These are phyloP conservation scores for Candida dajiaensis DNA, from an alignment of 805 yeast species.

Conservation along the genomic window DNA sequence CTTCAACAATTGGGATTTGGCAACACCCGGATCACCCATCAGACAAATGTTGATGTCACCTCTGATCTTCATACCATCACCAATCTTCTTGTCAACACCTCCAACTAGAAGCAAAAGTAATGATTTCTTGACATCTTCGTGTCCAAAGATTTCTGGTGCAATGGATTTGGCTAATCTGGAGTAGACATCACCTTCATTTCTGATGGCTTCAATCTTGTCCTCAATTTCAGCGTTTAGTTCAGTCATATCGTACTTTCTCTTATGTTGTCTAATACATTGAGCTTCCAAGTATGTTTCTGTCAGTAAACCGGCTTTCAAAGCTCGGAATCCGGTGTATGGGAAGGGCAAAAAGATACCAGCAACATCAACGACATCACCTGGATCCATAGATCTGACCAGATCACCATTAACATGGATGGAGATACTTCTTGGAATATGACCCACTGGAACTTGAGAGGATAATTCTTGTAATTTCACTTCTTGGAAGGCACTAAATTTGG, in stretches of 20 bases:
- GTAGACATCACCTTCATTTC: conserved; percentile 64
- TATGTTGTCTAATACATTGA: conserved; percentile 80
- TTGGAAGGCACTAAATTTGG: conserved; percentile 92
- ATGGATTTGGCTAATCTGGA: conserved; percentile 77
- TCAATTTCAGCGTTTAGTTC: conserved; percentile 53
- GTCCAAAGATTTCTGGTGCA: conserved; percentile 97
- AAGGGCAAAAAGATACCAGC: conserved; percentile 90
- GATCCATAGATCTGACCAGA: conserved; percentile 77
- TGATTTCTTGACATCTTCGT: conserved; percentile 89
- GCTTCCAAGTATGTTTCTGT: conserved; percentile 94
- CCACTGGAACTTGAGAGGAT: conserved; percentile 95
- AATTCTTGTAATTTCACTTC: conserved; percentile 93
- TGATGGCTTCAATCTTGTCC: conserved; percentile 48
- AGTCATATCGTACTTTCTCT: conserved; percentile 71
- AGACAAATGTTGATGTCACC: conserved; percentile 94
- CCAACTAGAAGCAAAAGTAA: conserved; percentile 80
- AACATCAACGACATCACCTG: conserved; percentile 93
- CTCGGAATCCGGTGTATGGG: conserved; percentile 94
- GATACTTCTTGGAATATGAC: conserved; percentile 90
- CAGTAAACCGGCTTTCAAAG: conserved; percentile 83
- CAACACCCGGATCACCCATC: conserved; percentile 99
- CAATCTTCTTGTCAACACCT: conserved; percentile 90
- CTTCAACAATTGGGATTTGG: conserved; percentile 92
- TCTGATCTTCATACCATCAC: conserved; percentile 95
- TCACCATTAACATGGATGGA: conserved; percentile 89